Percentiles rank a stretch among this genome's conserved stretches.
phyloP scores from a whole-genome alignment of 139 green algal genomes.

The Micractinium sp. region DNA sequence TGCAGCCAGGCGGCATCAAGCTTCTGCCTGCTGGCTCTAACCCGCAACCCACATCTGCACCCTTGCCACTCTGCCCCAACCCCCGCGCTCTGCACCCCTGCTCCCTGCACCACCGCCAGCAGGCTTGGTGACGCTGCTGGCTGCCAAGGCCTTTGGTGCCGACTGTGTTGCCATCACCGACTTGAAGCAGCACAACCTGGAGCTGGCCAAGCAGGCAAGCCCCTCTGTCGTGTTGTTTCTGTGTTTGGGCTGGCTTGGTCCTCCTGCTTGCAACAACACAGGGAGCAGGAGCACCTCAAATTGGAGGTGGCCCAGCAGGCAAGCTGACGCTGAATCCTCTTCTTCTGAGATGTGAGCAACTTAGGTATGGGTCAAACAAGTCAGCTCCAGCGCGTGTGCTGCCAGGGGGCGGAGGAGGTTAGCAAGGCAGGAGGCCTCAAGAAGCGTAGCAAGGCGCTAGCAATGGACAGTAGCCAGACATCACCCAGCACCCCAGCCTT shows the following conservation, averaged over 20 bases:
- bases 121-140: constrained; percentile 64
- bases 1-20: too few species aligned
- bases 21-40: background rate
- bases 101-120: background rate
- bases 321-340: background rate
- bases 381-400: too few species aligned
- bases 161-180: constrained; percentile 55
- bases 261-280: background rate
- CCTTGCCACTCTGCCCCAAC: background rate
- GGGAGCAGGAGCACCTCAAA: background rate
- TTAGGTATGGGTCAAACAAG: too few species aligned
- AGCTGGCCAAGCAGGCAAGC: background rate
- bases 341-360: background rate
- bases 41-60: background rate
- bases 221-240: too few species aligned
- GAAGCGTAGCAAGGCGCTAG: too few species aligned
- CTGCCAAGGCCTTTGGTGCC: constrained; percentile 61
- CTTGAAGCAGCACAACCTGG: constrained; percentile 37
- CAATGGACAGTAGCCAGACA: too few species aligned
- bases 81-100: background rate
- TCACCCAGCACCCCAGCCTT: background rate
- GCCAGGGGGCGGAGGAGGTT: too few species aligned
- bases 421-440: background rate
- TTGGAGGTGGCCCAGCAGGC: background rate
- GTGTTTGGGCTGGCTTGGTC: background rate